Evolutionary conservation across 2,329 filamentous ascomycete genomes (phyloP).

Genomic region (Mariannaea elegans): DNA sequence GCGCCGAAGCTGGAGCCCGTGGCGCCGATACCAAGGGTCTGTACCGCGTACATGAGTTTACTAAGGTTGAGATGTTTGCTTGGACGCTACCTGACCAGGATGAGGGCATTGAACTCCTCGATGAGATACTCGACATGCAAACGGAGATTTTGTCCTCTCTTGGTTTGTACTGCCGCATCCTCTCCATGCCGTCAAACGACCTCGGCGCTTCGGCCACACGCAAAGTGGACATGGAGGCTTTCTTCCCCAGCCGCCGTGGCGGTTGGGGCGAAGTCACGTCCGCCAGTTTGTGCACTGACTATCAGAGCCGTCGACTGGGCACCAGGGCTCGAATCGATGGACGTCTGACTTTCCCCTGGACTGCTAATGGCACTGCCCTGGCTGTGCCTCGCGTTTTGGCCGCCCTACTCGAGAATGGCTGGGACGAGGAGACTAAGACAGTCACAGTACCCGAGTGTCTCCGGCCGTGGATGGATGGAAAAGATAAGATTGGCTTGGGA

Average conservation of each 20-base stretch:
- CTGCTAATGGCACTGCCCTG: slow-evolving; percentile 92
- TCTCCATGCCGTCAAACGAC: slow-evolving; percentile 91
- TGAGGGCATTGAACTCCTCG: slow-evolving; percentile 69
- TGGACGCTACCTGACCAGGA: slow-evolving; percentile 74
- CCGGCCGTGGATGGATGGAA: slow-evolving; percentile 83
- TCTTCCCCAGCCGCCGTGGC: slow-evolving; percentile 81
- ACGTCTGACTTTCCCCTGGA: slow-evolving; percentile 80
- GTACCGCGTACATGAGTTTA: slow-evolving; percentile 98
- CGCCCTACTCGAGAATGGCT: slow-evolving; percentile 89
- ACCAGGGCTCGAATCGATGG: slow-evolving; percentile 72
- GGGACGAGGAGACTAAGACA: slow-evolving; percentile 73
- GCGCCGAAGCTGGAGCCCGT: slow-evolving; percentile 90
- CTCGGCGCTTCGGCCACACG: slow-evolving; percentile 87
- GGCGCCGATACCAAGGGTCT: slow-evolving; percentile 93
- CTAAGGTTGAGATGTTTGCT: slow-evolving; percentile 96
- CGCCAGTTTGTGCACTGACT: slow-evolving; percentile 91
- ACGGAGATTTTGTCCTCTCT: slow-evolving; percentile 81
- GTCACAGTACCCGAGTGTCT: slow-evolving; percentile 83
- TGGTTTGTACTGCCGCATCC: slow-evolving; percentile 83
- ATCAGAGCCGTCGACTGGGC: slow-evolving; percentile 84
- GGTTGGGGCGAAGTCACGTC: slow-evolving; percentile 93
- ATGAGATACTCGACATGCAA: slow-evolving; percentile 89
- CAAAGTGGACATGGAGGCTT: slow-evolving; percentile 94
- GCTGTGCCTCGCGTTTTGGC: slow-evolving; percentile 91
- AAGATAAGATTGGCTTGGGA: slow-evolving; percentile 66